Evolutionary conservation across 345 rosid genomes (phyloP).

Genomic region (Microcos paniculata): DNA sequence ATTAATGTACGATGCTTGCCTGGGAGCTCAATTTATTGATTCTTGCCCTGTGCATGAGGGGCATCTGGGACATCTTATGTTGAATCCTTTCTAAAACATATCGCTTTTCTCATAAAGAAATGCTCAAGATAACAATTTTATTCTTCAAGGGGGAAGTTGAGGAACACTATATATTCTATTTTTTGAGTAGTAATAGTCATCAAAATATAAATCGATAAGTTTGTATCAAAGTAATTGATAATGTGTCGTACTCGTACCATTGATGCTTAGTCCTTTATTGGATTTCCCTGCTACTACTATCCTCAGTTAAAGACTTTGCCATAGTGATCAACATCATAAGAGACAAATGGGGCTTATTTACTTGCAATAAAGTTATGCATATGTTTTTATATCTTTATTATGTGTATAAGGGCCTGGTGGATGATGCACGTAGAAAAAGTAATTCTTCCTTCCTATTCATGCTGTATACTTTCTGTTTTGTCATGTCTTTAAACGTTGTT

Average conservation of each 20-base stretch:
- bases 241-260: neutral
- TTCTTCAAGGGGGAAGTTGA: neutral
- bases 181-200: neutral
- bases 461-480: neutral
- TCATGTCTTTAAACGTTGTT: neutral
- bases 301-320: neutral
- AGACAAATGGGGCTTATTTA: neutral
- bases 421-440: neutral
- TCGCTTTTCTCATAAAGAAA: neutral
- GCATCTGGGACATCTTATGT: neutral
- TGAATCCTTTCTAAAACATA: neutral
- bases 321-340: neutral
- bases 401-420: neutral
- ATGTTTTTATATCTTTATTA: neutral
- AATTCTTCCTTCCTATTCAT: neutral
- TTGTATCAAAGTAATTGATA: neutral
- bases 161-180: neutral
- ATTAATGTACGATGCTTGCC: neutral
- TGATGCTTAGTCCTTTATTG: neutral
- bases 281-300: neutral
- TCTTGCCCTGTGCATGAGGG: slow-evolving; percentile 8
- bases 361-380: neutral
- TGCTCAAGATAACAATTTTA: neutral
- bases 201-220: neutral
- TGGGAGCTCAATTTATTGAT: slow-evolving; percentile 3